Evolutionary conservation across 805 yeast species (phyloP).

Genomic region (Ogataea minuta): DNA sequence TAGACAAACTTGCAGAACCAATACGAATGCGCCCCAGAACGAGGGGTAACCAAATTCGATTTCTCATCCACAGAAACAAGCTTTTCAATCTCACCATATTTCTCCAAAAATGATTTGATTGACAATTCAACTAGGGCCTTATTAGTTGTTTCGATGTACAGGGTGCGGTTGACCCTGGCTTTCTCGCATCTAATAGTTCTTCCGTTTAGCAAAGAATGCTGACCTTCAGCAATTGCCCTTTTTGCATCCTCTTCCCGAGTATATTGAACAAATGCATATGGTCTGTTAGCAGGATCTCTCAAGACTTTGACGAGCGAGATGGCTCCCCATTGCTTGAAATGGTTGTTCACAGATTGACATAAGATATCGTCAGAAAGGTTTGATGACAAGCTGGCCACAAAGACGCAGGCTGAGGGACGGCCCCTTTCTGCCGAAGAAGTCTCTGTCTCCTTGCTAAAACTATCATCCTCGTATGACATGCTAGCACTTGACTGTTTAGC

Average conservation of each 20-base stretch:
- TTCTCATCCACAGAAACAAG: conserved; percentile 45
- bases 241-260: conserved; percentile 66
- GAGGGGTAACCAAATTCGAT: conserved; percentile 19
- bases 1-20: conserved; percentile 81
- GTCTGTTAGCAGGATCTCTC: conserved; percentile 77
- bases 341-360: conserved; percentile 63
- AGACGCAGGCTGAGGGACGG: conserved; percentile 82
- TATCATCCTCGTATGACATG: conserved; percentile 20
- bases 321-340: conserved; percentile 70
- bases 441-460: conserved; percentile 18
- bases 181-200: conserved; percentile 82
- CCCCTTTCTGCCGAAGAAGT: conserved; percentile 38
- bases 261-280: conserved; percentile 92
- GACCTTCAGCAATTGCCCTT: conserved; percentile 65
- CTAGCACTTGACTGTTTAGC: conserved; percentile 6
- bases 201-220: conserved; percentile 66
- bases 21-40: conserved; percentile 18
- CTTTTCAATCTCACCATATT: conserved; percentile 78
- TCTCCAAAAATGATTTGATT: conserved; percentile 40
- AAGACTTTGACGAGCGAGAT: conserved; percentile 75
- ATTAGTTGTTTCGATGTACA: conserved; percentile 50
- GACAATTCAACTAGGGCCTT: conserved; percentile 25
- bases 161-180: conserved; percentile 87
- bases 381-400: conserved; percentile 82
- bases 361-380: conserved; percentile 66